Base-by-base conservation (phyloP, 257 asterid genomes). In the Verbena officinalis region DNA sequence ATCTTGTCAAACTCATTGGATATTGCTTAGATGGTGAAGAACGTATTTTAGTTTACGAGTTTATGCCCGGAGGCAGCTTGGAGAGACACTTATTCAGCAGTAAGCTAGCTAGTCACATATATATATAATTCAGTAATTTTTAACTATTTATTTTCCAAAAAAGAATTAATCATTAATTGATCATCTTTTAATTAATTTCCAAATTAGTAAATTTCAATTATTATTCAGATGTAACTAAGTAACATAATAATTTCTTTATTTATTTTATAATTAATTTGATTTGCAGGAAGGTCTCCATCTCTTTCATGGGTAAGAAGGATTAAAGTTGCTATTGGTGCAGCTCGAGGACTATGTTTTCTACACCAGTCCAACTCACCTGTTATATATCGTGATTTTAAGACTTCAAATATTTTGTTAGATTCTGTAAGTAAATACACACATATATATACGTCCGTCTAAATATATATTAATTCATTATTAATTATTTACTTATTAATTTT, bases 311-410 rank as follows among this genome's bases (percentile, higher is more conserved):
- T 69, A 20, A 71, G 63, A 55, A 78, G 87, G 80, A 77, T 82
- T 5, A 79, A 68, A 69, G 69, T 78, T 14, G 87, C 84, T 0
- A 65, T 77, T n/a, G 82, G 75, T 40, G 82, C 84, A 38, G 87
- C 87, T n/a, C 73, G 82, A 42, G 87, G 84, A 24, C 55, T 82
- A 5, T 78, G 83, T 53, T 82, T 82, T 62, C 64, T 82, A 9
- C 87, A 82, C 63, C 77, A 82, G 46, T 57, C 78, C 2, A 17
- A 68, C 48, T 68, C 84, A 7, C 84, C 87, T 0, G 87, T 82
- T 62, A 78, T 82, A 17, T 82, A 82, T 65, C 82, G 87, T 5
- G 87, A 82, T 73, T 82, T 82, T n/a, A 82, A 82, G 73, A 74
- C 87, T 4, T 76, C 84, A 4, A 82, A 82, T 39, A 77, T 82